A percentile compares a stretch with the other conserved stretches of the same genome.
Evolutionary conservation across 148 eudicot species (phyloP).

Genomic region (Cornus kousa): DNA sequence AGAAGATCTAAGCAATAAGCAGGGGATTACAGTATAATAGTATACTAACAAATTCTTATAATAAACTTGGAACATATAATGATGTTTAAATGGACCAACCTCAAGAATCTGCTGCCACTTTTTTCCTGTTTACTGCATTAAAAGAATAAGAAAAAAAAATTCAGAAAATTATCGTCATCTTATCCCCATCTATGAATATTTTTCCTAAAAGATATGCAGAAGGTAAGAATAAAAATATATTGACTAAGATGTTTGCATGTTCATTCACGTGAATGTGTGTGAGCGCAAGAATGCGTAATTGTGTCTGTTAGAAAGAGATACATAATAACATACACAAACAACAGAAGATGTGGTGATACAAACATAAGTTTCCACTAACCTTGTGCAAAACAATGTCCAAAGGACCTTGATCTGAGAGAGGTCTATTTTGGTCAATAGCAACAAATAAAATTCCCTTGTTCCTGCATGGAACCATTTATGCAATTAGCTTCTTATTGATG

Average conservation of each 20-base stretch:
- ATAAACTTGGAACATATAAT: too few species aligned
- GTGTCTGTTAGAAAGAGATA: too few species aligned
- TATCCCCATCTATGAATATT: background rate
- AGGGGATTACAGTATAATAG: too few species aligned
- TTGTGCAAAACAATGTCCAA: constrained; percentile 91
- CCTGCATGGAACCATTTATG: constrained; percentile 41
- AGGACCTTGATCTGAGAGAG: constrained; percentile 95
- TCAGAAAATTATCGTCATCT: background rate
- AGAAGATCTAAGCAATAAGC: too few species aligned
- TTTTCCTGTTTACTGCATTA: constrained; percentile 74
- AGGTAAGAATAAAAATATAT: background rate
- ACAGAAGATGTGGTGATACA: background rate
- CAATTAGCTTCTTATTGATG: constrained; percentile 3
- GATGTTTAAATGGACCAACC: constrained; percentile 46
- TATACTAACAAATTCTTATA: too few species aligned
- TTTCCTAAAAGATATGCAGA: background rate
- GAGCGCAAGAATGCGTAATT: too few species aligned
- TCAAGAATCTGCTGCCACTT: constrained; percentile 87
- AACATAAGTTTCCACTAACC: constrained; percentile 39
- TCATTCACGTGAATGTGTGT: too few species aligned
- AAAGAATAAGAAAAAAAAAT: constrained; percentile 1
- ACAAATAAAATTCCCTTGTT: constrained; percentile 83
- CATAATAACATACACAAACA: background rate
- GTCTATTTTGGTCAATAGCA: constrained; percentile 72
- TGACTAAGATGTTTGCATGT: too few species aligned